phyloP scores from a whole-genome alignment of 2,329 filamentous ascomycete species.

The Penicillium verrucosum region DNA sequence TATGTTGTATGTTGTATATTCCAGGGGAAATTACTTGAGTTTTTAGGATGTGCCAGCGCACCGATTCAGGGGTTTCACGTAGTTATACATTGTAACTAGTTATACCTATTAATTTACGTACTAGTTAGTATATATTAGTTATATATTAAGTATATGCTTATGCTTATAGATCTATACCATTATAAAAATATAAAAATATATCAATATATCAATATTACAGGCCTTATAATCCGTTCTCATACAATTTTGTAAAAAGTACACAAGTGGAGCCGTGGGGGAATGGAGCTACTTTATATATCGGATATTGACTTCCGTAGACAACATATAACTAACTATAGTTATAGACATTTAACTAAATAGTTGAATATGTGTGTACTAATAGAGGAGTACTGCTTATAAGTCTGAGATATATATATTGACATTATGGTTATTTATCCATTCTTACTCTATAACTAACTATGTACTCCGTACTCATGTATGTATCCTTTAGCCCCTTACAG shows the following conservation, averaged over 20 bases:
- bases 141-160: too few species aligned
- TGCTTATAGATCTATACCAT: too few species aligned
- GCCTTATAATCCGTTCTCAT: not conserved
- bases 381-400: too few species aligned
- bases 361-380: too few species aligned
- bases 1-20: not conserved
- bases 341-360: not conserved
- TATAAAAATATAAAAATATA: not conserved
- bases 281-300: not conserved
- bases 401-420: too few species aligned
- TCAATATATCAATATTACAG: not conserved
- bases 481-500: slow-evolving; percentile 2
- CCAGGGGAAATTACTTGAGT: not conserved
- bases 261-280: not conserved
- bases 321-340: not conserved
- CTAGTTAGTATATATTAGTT: too few species aligned
- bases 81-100: not conserved
- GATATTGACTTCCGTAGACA: not conserved
- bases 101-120: too few species aligned
- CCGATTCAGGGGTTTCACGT: not conserved
- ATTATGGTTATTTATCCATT: too few species aligned
- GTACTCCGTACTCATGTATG: not conserved
- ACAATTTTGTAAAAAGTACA: not conserved
- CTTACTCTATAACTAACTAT: not conserved
- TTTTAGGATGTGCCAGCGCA: not conserved